Percentiles rank a stretch among this genome's conserved stretches.
These are phyloP conservation scores for Mentha longifolia DNA, from an alignment of 257 asterid genomes.

Conservation along the genomic window DNA sequence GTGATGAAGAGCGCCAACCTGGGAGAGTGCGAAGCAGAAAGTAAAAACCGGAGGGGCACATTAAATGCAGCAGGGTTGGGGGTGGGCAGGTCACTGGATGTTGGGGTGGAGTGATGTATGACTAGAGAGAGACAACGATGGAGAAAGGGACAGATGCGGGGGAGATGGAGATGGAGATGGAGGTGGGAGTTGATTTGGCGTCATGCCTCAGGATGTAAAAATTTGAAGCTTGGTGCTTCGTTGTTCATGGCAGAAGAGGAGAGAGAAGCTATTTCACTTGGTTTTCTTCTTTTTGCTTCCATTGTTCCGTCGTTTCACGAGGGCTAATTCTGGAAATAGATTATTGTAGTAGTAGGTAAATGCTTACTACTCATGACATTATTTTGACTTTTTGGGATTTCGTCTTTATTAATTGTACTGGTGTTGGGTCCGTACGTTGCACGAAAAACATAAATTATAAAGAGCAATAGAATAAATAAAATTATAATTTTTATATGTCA, in stretches of 20 bases:
- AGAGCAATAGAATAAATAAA: too few species aligned
- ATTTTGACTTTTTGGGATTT: too few species aligned
- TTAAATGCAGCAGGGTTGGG: slow-evolving; percentile 38
- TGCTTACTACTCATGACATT: too few species aligned
- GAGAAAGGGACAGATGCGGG: slow-evolving; percentile 22
- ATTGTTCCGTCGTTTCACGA: too few species aligned
- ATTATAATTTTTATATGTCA: too few species aligned
- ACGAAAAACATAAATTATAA: too few species aligned
- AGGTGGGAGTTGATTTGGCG: slow-evolving; percentile 34
- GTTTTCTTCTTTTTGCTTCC: too few species aligned
- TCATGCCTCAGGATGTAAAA: slow-evolving; percentile 35
- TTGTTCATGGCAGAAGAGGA: not conserved
- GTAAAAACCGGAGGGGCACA: slow-evolving; percentile 21
- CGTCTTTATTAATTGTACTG: too few species aligned
- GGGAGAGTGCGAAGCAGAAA: slow-evolving; percentile 27
- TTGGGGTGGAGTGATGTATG: slow-evolving; percentile 37
- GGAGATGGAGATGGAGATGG: slow-evolving; percentile 2
- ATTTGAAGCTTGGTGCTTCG: not conserved
- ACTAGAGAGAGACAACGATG: slow-evolving; percentile 34
- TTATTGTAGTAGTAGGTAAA: too few species aligned
- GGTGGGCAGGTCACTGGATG: slow-evolving; percentile 5
- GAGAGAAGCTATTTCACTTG: too few species aligned
- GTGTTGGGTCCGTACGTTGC: too few species aligned
- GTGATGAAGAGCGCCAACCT: slow-evolving; percentile 17
- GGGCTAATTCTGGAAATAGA: too few species aligned